These are phyloP conservation scores for Tricholomella constricta DNA, from an alignment of 768 basidiomycete genomes.

Conservation along the genomic window DNA sequence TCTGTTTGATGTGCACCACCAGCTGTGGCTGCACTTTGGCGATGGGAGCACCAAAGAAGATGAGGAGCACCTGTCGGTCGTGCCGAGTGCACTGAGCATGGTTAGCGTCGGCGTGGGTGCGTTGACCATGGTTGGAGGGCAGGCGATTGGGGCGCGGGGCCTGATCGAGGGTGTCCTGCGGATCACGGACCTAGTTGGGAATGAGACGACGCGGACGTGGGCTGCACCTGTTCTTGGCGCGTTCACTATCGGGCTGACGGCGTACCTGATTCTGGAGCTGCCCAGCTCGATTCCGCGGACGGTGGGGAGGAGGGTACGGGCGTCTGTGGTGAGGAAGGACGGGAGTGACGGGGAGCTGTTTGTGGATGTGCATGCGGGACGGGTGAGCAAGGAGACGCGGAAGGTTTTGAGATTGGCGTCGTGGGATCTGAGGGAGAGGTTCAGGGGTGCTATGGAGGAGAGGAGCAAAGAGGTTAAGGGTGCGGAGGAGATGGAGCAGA, in stretches of 20 bases:
- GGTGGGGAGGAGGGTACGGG: conserved; percentile 80
- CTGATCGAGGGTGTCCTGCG: conserved; percentile 79
- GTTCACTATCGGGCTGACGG: conserved; percentile 67
- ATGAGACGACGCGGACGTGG: conserved; percentile 84
- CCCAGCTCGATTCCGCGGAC: conserved; percentile 88
- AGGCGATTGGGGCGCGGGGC: conserved; percentile 72
- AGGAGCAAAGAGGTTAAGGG: conserved; percentile 71
- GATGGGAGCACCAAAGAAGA: conserved; percentile 38
- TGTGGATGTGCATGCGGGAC: conserved; percentile 63
- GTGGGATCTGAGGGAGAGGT: conserved; percentile 87
- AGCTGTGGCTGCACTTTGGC: conserved; percentile 72
- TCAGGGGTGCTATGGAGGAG: conserved; percentile 80
- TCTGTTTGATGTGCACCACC: conserved; percentile 83
- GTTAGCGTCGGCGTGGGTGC: conserved; percentile 82
- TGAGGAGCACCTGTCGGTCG: conserved; percentile 36
- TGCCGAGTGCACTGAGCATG: conserved; percentile 67
- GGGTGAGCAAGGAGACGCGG: conserved; percentile 83
- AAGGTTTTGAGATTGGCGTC: conserved; percentile 90
- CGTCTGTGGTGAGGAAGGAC: conserved; percentile 55
- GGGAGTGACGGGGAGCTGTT: conserved; percentile 66
- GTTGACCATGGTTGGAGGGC: conserved; percentile 86
- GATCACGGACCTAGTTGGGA: conserved; percentile 75
- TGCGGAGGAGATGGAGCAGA: conserved; percentile 75
- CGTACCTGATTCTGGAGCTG: conserved; percentile 85
- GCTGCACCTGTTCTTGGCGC: conserved; percentile 84